Evolutionary conservation across 768 basidiomycete genomes (phyloP).

Genomic region (Inosperma sp.): DNA sequence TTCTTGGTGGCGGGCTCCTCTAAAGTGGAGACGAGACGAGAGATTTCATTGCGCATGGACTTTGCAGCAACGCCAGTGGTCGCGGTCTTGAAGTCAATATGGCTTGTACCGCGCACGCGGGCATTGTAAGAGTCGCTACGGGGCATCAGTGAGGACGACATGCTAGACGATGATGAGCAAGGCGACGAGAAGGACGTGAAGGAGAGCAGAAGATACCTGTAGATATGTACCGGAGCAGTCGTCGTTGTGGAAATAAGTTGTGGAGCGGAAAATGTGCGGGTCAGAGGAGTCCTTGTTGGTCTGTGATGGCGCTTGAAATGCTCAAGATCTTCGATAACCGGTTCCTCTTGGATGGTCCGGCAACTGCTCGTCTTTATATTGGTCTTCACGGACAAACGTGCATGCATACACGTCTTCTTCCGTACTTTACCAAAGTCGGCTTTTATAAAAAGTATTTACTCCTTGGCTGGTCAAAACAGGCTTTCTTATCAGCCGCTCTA

Average conservation of each 20-base stretch:
- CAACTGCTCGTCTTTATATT: constrained; percentile 20
- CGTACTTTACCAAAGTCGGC: constrained; percentile 29
- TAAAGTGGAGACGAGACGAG: constrained; percentile 84
- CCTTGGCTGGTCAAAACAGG: too few species aligned
- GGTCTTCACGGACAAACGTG: constrained; percentile 36
- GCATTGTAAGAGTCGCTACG: constrained; percentile 64
- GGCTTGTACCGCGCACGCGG: constrained; percentile 70
- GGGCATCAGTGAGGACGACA: constrained; percentile 55
- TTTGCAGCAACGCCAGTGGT: constrained; percentile 91
- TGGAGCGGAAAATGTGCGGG: constrained; percentile 49
- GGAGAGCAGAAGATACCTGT: constrained; percentile 32
- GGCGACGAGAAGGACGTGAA: constrained; percentile 13
- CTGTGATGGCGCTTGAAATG: constrained; percentile 63
- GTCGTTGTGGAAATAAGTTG: constrained; percentile 63
- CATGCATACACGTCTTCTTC: constrained; percentile 31
- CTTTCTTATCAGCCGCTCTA: too few species aligned
- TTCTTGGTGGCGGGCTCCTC: constrained; percentile 76
- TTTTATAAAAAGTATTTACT: too few species aligned
- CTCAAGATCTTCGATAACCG: constrained; percentile 31
- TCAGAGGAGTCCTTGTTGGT: constrained; percentile 37
- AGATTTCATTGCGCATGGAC: constrained; percentile 98
- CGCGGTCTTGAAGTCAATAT: constrained; percentile 98
- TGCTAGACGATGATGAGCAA: constrained; percentile 31
- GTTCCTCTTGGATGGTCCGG: constrained; percentile 48
- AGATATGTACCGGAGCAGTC: constrained; percentile 54